These are phyloP conservation scores for Oryza nivara DNA, from an alignment of 176 grass and related monocot genomes.

Conservation along the genomic window DNA sequence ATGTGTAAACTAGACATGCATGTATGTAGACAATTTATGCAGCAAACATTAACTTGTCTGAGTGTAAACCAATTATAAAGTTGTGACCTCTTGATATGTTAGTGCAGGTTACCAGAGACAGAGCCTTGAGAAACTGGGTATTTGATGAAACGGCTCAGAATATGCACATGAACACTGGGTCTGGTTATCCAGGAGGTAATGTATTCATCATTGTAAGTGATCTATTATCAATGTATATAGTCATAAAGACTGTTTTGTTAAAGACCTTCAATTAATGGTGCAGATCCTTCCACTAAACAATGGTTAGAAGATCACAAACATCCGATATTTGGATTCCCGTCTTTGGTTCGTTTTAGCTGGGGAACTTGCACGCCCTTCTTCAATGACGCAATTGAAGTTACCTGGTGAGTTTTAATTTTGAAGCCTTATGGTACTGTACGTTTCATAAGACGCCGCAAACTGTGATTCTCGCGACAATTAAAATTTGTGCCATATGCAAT, in stretches of 20 bases:
- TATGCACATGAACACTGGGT: constrained; percentile 90
- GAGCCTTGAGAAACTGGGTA: constrained; percentile 75
- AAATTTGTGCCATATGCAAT: not conserved
- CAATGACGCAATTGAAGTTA: constrained; percentile 68
- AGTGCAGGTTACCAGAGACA: constrained; percentile 85
- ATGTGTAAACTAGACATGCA: not conserved
- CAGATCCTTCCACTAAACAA: constrained; percentile 91
- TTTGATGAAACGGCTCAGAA: constrained; percentile 81
- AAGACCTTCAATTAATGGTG: constrained; percentile 1
- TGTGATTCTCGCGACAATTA: constrained; percentile 16
- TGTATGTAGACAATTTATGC: not conserved
- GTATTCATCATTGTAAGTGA: not conserved
- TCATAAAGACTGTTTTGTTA: not conserved
- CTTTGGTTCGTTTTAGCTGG: constrained; percentile 94
- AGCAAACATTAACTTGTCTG: not conserved
- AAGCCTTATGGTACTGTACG: not conserved
- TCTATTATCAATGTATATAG: constrained; percentile 6
- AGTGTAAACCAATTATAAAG: not conserved
- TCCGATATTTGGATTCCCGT: constrained; percentile 82
- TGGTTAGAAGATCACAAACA: constrained; percentile 89
- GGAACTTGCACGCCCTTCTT: constrained; percentile 83
- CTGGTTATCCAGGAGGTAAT: constrained; percentile 93
- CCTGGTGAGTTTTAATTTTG: constrained; percentile 58
- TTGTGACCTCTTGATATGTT: constrained; percentile 14
- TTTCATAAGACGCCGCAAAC: not conserved